These are phyloP conservation scores for Hawksworthiomyces lignivorus DNA, from an alignment of 2,329 filamentous ascomycete genomes.

Conservation along the genomic window DNA sequence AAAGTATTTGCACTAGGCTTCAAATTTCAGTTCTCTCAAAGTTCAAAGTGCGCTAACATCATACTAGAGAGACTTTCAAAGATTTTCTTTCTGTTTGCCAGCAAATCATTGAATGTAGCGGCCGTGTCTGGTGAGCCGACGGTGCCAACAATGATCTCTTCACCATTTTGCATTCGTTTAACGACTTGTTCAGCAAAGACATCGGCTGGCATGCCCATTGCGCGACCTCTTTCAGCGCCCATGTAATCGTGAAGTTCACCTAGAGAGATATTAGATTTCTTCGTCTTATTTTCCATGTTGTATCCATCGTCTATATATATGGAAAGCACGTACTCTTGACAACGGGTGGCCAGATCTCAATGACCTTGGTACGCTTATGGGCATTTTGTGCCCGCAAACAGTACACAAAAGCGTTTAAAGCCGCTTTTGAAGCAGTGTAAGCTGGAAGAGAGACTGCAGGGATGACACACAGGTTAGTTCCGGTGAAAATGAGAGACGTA, in stretches of 20 bases:
- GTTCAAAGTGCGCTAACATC: too few relatives aligned
- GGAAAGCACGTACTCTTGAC: conserved; percentile 24
- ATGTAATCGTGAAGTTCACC: conserved; percentile 19
- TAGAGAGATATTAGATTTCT: not conserved
- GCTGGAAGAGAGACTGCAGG: conserved; percentile 27
- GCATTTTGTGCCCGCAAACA: conserved; percentile 26
- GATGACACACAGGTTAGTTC: conserved; percentile 31
- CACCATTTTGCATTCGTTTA: conserved; percentile 25
- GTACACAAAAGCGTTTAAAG: conserved; percentile 29
- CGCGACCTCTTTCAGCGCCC: conserved; percentile 13
- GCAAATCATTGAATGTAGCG: too few relatives aligned
- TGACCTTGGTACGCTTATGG: conserved; percentile 15
- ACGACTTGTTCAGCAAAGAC: conserved; percentile 30
- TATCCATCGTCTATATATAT: too few relatives aligned
- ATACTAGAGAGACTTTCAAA: too few relatives aligned
- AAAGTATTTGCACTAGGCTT: too few relatives aligned
- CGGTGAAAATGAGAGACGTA: conserved; percentile 23
- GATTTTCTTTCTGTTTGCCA: too few relatives aligned
- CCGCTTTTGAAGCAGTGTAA: conserved; percentile 26
- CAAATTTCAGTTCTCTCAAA: too few relatives aligned
- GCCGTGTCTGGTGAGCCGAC: not conserved
- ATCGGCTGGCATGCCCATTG: conserved; percentile 13
- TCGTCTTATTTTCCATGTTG: too few relatives aligned
- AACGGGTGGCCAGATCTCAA: conserved; percentile 30
- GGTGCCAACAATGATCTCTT: conserved; percentile 13